Evolutionary conservation across 768 basidiomycete genomes (phyloP).

Genomic region (Pulveroboletus sp.): DNA sequence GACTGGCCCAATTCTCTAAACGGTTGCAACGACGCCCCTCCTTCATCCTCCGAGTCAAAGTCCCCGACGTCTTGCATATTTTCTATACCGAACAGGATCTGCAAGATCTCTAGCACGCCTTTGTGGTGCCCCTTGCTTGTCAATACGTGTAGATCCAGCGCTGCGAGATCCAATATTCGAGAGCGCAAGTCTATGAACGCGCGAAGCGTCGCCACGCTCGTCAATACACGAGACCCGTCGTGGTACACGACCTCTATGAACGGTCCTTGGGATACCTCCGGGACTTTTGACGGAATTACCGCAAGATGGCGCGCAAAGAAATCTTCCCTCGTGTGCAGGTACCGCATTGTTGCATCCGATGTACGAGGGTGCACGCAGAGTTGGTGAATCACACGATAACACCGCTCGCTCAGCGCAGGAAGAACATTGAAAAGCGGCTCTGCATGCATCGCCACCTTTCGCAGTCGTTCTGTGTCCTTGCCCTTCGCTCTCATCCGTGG

Average conservation of each 20-base stretch:
- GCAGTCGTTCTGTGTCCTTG: conserved; percentile 32
- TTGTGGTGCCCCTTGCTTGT: conserved; percentile 75
- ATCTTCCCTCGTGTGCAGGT: conserved; percentile 81
- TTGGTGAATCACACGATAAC: conserved; percentile 78
- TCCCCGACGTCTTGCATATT: conserved; percentile 39
- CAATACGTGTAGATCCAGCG: conserved; percentile 84
- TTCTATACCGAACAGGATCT: conserved; percentile 74
- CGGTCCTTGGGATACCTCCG: conserved; percentile 44
- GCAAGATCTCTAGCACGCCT: conserved; percentile 66
- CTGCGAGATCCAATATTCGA: conserved; percentile 78
- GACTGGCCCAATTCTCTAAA: conserved; percentile 78
- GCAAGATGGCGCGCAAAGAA: conserved; percentile 87
- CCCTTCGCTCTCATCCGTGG: conserved; percentile 49
- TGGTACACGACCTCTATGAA: conserved; percentile 57
- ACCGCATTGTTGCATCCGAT: conserved; percentile 75
- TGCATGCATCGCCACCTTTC: conserved; percentile 24
- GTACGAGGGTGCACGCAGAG: conserved; percentile 85
- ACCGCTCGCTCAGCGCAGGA: conserved; percentile 80
- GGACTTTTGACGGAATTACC: conserved; percentile 62
- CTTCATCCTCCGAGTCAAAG: conserved; percentile 37
- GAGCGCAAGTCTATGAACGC: conserved; percentile 81
- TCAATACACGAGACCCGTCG: conserved; percentile 65
- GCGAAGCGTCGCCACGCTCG: conserved; percentile 62
- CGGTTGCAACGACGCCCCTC: conserved; percentile 39
- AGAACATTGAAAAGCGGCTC: conserved; percentile 58